Percentiles rank a stretch among this genome's conserved stretches.
phyloP scores from a whole-genome alignment of 164 flowering plant genomes.

The Vitis vinifera region ASM3070453v1 NC_081812.1:14791501-14792000 shows the following conservation, averaged over 20 bases:
- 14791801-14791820: too few species aligned
- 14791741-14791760: not conserved
- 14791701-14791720: not conserved
- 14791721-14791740: not conserved
- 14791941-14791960: conserved; percentile 40
- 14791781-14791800: too few species aligned
- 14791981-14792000: conserved; percentile 51
- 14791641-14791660: too few species aligned
- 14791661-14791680: too few species aligned
- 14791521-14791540: conserved; percentile 56
- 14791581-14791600: too few species aligned
- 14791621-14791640: too few species aligned
- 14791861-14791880: not conserved
- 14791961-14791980: conserved; percentile 40
- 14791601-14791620: too few species aligned
- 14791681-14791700: not conserved
- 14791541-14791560: not conserved
- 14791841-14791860: too few species aligned
- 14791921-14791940: not conserved
- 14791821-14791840: too few species aligned
- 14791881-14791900: not conserved
- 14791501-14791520: conserved; percentile 38
- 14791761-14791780: not conserved
- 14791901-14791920: not conserved
- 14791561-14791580: too few species aligned